These are phyloP conservation scores for Rosa chinensis DNA, from an alignment of 306 rosid species.

Conservation along the genomic window DNA sequence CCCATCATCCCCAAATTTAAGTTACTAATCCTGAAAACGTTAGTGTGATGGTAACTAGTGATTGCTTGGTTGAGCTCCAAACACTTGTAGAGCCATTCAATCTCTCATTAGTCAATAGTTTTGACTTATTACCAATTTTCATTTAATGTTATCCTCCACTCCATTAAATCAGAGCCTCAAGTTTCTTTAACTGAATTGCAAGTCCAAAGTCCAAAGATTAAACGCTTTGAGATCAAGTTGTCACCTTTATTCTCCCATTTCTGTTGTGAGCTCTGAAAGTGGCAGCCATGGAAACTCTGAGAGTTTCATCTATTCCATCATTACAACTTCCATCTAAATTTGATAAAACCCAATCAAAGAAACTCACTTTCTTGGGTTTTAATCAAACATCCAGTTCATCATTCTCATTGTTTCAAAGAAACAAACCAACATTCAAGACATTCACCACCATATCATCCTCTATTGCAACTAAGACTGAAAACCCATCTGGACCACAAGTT, in stretches of 20 bases:
- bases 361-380: conserved; percentile 30
- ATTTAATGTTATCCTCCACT: conserved; percentile 3
- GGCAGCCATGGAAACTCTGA: conserved; percentile 53
- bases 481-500: conserved; percentile 32
- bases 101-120: not conserved
- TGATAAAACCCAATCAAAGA: conserved; percentile 27
- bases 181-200: not conserved
- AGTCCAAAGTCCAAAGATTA: not conserved
- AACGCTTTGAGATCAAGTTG: not conserved
- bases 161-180: not conserved
- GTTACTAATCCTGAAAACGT: not conserved
- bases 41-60: not conserved
- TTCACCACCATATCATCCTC: conserved; percentile 54
- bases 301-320: conserved; percentile 39
- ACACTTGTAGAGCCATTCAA: not conserved
- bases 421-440: conserved; percentile 35
- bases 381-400: conserved; percentile 22
- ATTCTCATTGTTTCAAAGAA: conserved; percentile 21
- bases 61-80: conserved; percentile 5
- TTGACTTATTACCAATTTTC: not conserved
- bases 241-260: not conserved
- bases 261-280: conserved; percentile 13
- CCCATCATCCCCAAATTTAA: too few relatives aligned
- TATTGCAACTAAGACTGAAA: conserved; percentile 41
- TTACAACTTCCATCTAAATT: conserved; percentile 33